phyloP scores from a whole-genome alignment of 768 basidiomycete species.

The Lactarius evosmus region DNA sequence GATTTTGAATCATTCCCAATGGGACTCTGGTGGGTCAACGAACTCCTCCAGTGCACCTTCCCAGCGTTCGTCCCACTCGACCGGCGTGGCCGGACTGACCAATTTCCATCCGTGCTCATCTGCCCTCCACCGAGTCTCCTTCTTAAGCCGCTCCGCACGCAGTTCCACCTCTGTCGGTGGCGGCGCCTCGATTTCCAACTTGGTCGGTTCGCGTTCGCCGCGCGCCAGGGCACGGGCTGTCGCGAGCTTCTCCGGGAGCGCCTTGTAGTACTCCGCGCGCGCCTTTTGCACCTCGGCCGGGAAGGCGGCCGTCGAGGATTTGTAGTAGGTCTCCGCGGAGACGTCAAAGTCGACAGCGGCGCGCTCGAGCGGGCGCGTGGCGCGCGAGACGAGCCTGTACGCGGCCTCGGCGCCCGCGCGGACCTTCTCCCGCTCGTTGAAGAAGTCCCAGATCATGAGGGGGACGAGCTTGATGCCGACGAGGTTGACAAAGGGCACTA shows the following conservation, averaged over 20 bases:
- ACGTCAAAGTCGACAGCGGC: slow-evolving; percentile 72
- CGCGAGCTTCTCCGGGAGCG: slow-evolving; percentile 60
- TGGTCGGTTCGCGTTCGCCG: slow-evolving; percentile 78
- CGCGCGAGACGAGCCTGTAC: slow-evolving; percentile 61
- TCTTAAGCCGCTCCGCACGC: slow-evolving; percentile 81
- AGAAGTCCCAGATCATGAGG: slow-evolving; percentile 87
- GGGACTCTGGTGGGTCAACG: slow-evolving; percentile 38
- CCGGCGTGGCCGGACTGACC: slow-evolving; percentile 56
- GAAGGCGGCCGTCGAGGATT: slow-evolving; percentile 52
- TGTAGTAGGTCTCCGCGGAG: slow-evolving; percentile 64
- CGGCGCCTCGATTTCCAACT: slow-evolving; percentile 72
- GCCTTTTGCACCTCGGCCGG: slow-evolving; percentile 61
- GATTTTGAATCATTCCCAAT: slow-evolving; percentile 1
- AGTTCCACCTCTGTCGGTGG: slow-evolving; percentile 88
- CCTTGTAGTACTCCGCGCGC: slow-evolving; percentile 73
- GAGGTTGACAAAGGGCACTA: slow-evolving; percentile 70
- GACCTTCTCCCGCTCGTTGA: slow-evolving; percentile 85
- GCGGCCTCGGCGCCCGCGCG: slow-evolving; percentile 77
- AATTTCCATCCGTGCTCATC: slow-evolving; percentile 80
- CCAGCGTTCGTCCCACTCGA: slow-evolving; percentile 79
- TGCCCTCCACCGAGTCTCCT: slow-evolving; percentile 81
- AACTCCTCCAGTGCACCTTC: slow-evolving; percentile 59
- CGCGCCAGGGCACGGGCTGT: slow-evolving; percentile 73
- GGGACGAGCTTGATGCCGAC: slow-evolving; percentile 85
- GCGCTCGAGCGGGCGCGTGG: slow-evolving; percentile 56